These are phyloP conservation scores for Ophiosphaerella narmari DNA, from an alignment of 2,329 filamentous ascomycete genomes.

Conservation along the genomic window DNA sequence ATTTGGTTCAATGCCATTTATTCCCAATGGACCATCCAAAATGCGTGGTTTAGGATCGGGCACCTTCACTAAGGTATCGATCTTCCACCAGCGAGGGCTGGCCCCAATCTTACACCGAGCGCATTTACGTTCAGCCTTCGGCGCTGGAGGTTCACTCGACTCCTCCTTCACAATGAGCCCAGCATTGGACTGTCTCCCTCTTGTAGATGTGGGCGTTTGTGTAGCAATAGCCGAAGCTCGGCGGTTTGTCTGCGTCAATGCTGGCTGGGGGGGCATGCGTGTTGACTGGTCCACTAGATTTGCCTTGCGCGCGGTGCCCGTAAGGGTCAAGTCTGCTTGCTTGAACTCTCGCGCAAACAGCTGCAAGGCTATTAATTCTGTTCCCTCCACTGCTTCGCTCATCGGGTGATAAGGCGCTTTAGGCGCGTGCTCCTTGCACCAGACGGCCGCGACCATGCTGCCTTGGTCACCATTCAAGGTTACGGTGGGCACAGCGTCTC, in stretches of 20 bases:
- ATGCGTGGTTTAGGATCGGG: slow-evolving; percentile 12
- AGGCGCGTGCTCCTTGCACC: slow-evolving; percentile 83
- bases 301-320: slow-evolving; percentile 90
- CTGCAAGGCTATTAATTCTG: slow-evolving; percentile 79
- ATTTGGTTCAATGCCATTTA: slow-evolving; percentile 28
- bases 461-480: slow-evolving; percentile 81
- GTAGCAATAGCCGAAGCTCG: slow-evolving; percentile 47
- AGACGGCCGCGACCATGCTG: slow-evolving; percentile 81
- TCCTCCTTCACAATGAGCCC: slow-evolving; percentile 45
- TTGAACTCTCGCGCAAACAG: slow-evolving; percentile 89
- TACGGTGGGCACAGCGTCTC: slow-evolving; percentile 79
- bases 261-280: slow-evolving; percentile 46
- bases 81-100: slow-evolving; percentile 65
- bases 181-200: slow-evolving; percentile 42
- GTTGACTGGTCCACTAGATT: slow-evolving; percentile 73
- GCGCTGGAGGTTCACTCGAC: slow-evolving; percentile 34
- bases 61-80: slow-evolving; percentile 22
- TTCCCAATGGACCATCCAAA: slow-evolving; percentile 25
- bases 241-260: slow-evolving; percentile 37
- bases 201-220: slow-evolving; percentile 40
- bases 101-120: slow-evolving; percentile 63
- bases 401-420: slow-evolving; percentile 78
- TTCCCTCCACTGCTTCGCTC: slow-evolving; percentile 72
- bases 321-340: slow-evolving; percentile 87
- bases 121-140: slow-evolving; percentile 46